phyloP scores from a whole-genome alignment of 352 stramenopile species.

The Lagenidium sp. region DNA sequence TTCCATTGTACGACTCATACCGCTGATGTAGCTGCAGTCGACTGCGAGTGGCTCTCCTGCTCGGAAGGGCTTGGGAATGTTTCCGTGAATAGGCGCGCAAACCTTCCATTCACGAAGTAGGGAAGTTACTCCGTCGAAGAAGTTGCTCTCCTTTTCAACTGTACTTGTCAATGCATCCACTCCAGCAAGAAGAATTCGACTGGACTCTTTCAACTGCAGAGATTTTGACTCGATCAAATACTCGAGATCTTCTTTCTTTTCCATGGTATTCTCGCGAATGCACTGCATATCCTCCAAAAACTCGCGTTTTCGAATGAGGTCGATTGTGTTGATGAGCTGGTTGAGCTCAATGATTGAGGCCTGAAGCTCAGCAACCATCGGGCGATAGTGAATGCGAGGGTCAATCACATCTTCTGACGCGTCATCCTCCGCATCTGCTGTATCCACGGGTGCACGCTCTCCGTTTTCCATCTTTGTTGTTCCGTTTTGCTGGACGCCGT shows the following conservation, averaged over 20 bases:
- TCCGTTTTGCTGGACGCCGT: too few relatives aligned
- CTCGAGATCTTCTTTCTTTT: slow-evolving; percentile 72
- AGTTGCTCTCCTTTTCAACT: slow-evolving; percentile 75
- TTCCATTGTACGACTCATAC: slow-evolving; percentile 17
- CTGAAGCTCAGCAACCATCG: slow-evolving; percentile 79
- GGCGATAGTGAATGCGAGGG: slow-evolving; percentile 75
- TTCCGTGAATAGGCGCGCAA: slow-evolving; percentile 77
- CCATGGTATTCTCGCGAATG: slow-evolving; percentile 76
- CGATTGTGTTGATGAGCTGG: slow-evolving; percentile 84
- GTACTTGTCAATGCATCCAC: slow-evolving; percentile 60
- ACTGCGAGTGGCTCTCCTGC: slow-evolving; percentile 73
- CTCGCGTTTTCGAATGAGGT: slow-evolving; percentile 67
- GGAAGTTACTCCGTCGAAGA: slow-evolving; percentile 75
- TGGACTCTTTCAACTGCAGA: slow-evolving; percentile 67
- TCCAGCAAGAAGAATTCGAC: slow-evolving; percentile 58
- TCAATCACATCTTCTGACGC: slow-evolving; percentile 79
- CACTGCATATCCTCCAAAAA: slow-evolving; percentile 84
- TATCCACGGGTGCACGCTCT: background rate
- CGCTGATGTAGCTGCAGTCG: slow-evolving; percentile 78
- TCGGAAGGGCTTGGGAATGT: slow-evolving; percentile 82
- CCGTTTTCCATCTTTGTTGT: slow-evolving; percentile 2
- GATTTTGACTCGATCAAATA: slow-evolving; percentile 72
- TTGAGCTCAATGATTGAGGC: slow-evolving; percentile 67
- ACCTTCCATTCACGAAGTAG: slow-evolving; percentile 83
- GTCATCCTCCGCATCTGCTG: slow-evolving; percentile 9